Evolutionary conservation across 441 rosid genomes (phyloP).

Genomic region (Populus tomentosa): DNA sequence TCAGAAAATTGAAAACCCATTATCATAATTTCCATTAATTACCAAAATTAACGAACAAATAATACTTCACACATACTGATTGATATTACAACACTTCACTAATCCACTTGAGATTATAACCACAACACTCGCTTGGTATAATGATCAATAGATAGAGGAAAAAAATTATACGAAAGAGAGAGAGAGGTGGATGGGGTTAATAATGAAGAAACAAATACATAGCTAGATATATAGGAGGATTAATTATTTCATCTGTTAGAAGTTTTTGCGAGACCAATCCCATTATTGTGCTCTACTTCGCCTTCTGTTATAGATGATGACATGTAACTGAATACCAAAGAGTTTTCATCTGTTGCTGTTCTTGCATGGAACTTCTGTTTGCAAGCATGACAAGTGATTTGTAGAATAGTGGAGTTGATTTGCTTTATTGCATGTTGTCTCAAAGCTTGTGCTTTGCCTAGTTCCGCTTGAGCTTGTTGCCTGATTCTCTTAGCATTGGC

Average conservation of each 20-base stretch:
- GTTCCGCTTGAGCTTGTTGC: conserved; percentile 75
- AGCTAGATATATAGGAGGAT: background rate
- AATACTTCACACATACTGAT: conserved; percentile 15
- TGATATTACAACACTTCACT: conserved; percentile 14
- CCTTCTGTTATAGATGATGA: conserved; percentile 83
- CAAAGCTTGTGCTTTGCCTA: conserved; percentile 66
- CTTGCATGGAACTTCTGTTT: conserved; percentile 62
- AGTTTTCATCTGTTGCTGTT: conserved; percentile 59
- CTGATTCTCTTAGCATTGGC: conserved; percentile 77
- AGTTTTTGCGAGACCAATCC: conserved; percentile 20
- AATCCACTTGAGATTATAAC: conserved; percentile 10
- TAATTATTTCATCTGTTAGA: conserved; percentile 6
- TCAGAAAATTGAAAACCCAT: background rate
- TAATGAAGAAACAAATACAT: conserved; percentile 26
- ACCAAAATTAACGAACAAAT: conserved; percentile 28
- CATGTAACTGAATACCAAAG: conserved; percentile 78
- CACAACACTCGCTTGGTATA: conserved; percentile 13
- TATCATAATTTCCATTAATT: conserved; percentile 16
- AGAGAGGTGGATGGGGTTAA: background rate
- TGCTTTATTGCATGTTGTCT: conserved; percentile 72
- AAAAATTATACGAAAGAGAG: conserved; percentile 2
- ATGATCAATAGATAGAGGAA: background rate
- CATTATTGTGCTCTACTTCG: conserved; percentile 41
- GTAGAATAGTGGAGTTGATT: conserved; percentile 63
- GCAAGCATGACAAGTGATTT: conserved; percentile 84